Evolutionary conservation across 2,329 filamentous ascomycete species (phyloP).

Genomic region (Exutisphaerella laricina): DNA sequence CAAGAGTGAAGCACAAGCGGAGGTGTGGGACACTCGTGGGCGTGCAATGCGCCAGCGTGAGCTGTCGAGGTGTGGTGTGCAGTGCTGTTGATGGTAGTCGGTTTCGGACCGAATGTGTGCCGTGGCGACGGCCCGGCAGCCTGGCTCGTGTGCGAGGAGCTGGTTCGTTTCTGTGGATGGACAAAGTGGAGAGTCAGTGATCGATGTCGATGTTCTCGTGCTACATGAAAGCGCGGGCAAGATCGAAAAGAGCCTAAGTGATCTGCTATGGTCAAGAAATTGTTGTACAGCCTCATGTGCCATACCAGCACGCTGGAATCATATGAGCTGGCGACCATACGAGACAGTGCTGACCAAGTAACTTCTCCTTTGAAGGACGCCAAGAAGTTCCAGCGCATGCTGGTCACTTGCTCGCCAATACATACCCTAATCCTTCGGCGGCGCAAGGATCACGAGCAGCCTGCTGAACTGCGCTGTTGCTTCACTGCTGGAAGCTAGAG

Average conservation of each 20-base stretch:
- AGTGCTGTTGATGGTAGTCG: background rate
- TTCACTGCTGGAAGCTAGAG: background rate
- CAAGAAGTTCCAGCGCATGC: background rate
- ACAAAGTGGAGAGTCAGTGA: background rate
- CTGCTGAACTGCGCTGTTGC: background rate
- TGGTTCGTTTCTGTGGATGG: background rate
- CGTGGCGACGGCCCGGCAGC: background rate
- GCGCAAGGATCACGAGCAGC: background rate
- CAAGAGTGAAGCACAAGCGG: background rate
- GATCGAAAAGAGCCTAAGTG: background rate
- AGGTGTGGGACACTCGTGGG: conserved; percentile 1
- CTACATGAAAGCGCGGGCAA: background rate
- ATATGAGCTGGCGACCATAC: conserved; percentile 1
- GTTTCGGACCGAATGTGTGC: background rate
- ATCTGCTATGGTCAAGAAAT: background rate
- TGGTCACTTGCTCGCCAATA: background rate
- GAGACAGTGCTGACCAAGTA: background rate
- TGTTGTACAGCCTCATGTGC: background rate
- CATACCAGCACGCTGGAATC: background rate
- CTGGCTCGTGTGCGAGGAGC: background rate
- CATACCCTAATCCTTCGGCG: background rate
- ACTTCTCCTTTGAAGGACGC: background rate
- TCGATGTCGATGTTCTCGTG: background rate
- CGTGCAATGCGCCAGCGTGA: background rate
- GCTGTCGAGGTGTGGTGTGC: background rate